Evolutionary conservation across 352 stramenopile genomes (phyloP), one percentile per base, ranked within the genome.

Genomic region (Phytophthora pisi): DNA sequence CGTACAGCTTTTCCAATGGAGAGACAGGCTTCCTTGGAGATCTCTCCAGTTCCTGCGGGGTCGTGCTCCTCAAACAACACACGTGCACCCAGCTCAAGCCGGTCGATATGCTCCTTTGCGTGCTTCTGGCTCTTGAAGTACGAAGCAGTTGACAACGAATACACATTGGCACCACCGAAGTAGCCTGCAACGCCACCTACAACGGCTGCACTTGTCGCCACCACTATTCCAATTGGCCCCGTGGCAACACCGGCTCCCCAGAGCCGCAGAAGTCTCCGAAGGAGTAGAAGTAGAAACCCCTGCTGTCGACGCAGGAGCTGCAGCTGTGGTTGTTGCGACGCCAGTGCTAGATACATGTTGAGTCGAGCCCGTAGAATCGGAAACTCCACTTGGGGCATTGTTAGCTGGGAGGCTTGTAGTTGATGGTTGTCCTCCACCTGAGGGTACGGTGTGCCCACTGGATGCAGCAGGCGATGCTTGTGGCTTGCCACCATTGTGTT

Each of bases 61-160:
- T 96, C 88, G 63, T 90, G 88, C 65, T 96, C 86, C 61, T 90
- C 89, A 42, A 96, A 96, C 49, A 96, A 69, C n/a, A 96, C 85
- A 13, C 87, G 82, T 13, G 88, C 86, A 10, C 88, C 88, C 15
- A 94, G 60, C 51, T 94, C 86, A 5, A 96, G 60, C 3, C 84
- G 75, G 51, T 96, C 86, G 45, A 96, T 94, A 50, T 96, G 84
- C 47, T 93, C 88, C 40, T 81, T 92, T 13, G 88, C 86, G 30
- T 88, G 77, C 51, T 82, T 78, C 38, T 93, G 84, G 36, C 70
- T 90, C 36, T 80, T 80, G 38, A 96, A 96, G 36, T 96, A 93
- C 13, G 74, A 80, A 15, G 77, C 58, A 9, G 88, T 94, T 51
- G 88, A 92, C 10, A 83, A 63, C 3, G 74, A 81, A 45, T 94